These are phyloP conservation scores for Tetrapisispora arboricola DNA, from an alignment of 805 yeast genomes.

Conservation along the genomic window DNA sequence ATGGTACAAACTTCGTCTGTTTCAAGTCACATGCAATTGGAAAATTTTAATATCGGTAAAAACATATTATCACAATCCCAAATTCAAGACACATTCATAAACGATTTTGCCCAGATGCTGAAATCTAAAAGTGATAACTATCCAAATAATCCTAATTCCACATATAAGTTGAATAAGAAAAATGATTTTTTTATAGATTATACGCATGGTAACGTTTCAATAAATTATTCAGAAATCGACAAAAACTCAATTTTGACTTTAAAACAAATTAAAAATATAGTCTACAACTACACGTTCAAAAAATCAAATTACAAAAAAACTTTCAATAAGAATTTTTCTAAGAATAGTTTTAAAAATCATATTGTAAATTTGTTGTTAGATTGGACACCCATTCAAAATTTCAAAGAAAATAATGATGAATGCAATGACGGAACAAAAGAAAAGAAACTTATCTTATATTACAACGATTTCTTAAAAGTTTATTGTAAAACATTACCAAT, in stretches of 20 bases:
- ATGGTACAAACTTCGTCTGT: too few relatives aligned
- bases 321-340: too few relatives aligned
- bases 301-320: background rate
- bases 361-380: background rate
- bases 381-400: background rate
- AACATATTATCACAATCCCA: background rate
- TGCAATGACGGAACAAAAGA: too few relatives aligned
- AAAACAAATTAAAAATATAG: background rate
- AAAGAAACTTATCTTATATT: constrained; percentile 37
- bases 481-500: constrained; percentile 52
- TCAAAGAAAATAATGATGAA: background rate
- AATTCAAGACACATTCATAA: background rate
- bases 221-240: background rate
- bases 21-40: background rate
- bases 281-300: background rate
- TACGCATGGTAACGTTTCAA: background rate
- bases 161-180: background rate
- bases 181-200: background rate
- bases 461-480: constrained; percentile 49
- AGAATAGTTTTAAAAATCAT: background rate
- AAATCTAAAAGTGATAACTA: background rate
- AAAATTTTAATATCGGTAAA: too few relatives aligned
- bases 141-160: background rate
- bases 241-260: background rate
- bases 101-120: background rate